Conservation (phyloP, 345 rosid genomes). For the Kernera saxatilis region DNA sequence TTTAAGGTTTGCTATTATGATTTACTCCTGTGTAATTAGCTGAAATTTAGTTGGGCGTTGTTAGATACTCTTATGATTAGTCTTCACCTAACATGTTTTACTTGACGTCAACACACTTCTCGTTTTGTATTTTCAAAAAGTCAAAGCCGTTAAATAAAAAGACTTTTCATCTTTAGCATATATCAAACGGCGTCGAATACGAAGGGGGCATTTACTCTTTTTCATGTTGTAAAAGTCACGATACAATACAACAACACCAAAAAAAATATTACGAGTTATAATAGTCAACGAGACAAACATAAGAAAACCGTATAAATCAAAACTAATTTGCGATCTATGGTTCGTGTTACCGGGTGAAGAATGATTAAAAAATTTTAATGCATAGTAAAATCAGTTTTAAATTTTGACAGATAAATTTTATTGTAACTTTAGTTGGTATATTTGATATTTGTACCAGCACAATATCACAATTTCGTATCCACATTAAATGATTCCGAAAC, state of each 20-base stretch:
- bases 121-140: constrained; percentile 1
- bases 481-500: neutral
- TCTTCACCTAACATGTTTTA: constrained; percentile 3
- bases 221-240: neutral
- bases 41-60: constrained; percentile 23
- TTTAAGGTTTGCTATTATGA: neutral
- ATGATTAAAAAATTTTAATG: too few relatives aligned
- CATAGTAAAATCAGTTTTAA: too few relatives aligned
- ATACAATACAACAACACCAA: neutral
- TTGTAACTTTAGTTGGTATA: too few relatives aligned
- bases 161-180: neutral
- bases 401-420: too few relatives aligned
- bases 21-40: neutral
- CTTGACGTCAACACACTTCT: constrained; percentile 20
- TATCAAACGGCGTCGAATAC: constrained; percentile 2
- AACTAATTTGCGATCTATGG: neutral
- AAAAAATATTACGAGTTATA: too few relatives aligned
- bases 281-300: constrained; percentile 7
- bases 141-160: neutral
- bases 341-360: neutral
- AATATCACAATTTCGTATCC: too few relatives aligned
- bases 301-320: neutral
- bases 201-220: constrained; percentile 3
- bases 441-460: too few relatives aligned
- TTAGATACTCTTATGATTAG: constrained; percentile 8